Evolutionary conservation across 768 basidiomycete species (phyloP).

Genomic region (Suillus plorans): DNA sequence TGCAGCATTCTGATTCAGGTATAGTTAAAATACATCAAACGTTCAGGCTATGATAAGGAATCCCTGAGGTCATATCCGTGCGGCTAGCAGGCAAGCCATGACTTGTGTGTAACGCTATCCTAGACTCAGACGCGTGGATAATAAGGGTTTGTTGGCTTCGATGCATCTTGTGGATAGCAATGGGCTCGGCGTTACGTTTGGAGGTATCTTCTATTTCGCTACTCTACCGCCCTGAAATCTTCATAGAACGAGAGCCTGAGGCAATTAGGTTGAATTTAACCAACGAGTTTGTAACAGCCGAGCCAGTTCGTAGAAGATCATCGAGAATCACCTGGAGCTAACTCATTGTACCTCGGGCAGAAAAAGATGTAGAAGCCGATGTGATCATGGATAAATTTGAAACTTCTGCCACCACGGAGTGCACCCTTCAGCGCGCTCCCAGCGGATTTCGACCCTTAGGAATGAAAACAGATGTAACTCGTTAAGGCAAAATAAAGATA

Average conservation of each 20-base stretch:
- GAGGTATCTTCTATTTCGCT: background rate
- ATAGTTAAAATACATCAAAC: background rate
- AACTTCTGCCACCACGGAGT: background rate
- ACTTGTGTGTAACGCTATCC: background rate
- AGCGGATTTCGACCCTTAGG: background rate
- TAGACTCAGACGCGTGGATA: background rate
- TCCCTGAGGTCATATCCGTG: background rate
- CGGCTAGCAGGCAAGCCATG: background rate
- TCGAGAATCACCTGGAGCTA: background rate
- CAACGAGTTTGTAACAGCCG: background rate
- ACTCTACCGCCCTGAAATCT: background rate
- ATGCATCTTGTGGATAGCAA: background rate
- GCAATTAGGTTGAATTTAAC: background rate
- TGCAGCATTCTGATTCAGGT: background rate
- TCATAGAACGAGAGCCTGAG: too few relatives aligned
- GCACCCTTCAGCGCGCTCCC: background rate
- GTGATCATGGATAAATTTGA: background rate
- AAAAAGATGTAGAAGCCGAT: background rate
- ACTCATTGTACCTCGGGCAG: background rate
- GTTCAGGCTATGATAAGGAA: background rate
- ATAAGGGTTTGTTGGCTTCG: background rate
- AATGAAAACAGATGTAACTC: background rate
- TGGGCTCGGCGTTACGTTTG: background rate
- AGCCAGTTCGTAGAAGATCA: background rate
- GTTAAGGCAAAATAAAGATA: background rate